Conservation (phyloP, 164 flowering plant genomes). For the Pachysandra terminalis region DNA sequence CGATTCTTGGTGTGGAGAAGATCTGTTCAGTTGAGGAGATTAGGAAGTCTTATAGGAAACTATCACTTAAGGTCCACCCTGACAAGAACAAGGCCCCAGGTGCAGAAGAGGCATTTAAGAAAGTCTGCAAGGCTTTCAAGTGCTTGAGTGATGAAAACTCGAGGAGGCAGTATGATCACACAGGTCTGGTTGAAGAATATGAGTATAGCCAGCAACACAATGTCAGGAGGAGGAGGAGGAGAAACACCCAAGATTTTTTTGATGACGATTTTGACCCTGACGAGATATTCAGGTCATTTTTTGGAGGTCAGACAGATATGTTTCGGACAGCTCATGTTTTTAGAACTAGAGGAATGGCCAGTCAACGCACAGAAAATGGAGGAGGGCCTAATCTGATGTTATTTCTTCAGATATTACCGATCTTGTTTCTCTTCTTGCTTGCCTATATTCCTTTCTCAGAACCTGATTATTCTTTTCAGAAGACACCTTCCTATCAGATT, state of each 20-base stretch:
- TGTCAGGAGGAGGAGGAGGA: constrained; percentile 53
- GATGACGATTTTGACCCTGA: constrained; percentile 88
- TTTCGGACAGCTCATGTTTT: constrained; percentile 48
- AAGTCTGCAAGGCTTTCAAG: constrained; percentile 84
- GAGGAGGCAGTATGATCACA: constrained; percentile 82
- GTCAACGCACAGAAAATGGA: constrained; percentile 50
- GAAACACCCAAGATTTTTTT: constrained; percentile 41
- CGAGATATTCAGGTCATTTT: constrained; percentile 88
- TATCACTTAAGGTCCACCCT: constrained; percentile 96
- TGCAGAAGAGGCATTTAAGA: constrained; percentile 95
- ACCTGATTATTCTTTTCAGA: constrained; percentile 81
- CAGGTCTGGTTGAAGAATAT: constrained; percentile 70
- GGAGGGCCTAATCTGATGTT: constrained; percentile 58
- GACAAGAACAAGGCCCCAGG: constrained; percentile 98
- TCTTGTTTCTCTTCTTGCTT: constrained; percentile 65
- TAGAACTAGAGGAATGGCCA: constrained; percentile 46
- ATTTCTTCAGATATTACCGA: constrained; percentile 65
- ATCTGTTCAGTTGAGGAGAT: constrained; percentile 77
- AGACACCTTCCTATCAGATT: constrained; percentile 53
- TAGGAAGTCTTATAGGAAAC: constrained; percentile 78
- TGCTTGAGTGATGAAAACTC: constrained; percentile 83
- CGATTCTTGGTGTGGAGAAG: constrained; percentile 75
- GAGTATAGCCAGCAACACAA: constrained; percentile 64
- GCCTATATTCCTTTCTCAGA: constrained; percentile 82
- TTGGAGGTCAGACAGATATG: constrained; percentile 54